A percentile compares a stretch with the other conserved stretches of the same genome.
Evolutionary conservation across 2,329 filamentous ascomycete genomes (phyloP).

Genomic region (Myriosclerotinia duriaeana): DNA sequence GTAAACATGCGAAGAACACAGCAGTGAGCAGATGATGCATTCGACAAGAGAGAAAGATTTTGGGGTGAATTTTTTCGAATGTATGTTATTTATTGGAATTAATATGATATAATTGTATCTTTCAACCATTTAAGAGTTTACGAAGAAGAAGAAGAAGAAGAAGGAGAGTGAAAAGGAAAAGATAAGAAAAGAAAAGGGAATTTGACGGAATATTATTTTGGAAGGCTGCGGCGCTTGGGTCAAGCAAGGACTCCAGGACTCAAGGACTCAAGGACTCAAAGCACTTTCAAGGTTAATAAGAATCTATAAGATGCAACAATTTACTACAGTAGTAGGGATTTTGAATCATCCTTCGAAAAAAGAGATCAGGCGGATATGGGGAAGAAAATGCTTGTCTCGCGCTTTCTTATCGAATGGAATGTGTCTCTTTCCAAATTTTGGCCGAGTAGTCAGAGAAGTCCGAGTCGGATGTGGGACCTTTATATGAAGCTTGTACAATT

Average conservation of each 20-base stretch:
- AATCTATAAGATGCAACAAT: background rate
- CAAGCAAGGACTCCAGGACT: no score
- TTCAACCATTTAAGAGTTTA: background rate
- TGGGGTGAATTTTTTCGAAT: background rate
- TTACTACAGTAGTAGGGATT: background rate
- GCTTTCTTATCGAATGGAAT: slow-evolving; percentile 5
- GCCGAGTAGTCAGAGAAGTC: background rate
- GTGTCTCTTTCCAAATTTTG: background rate
- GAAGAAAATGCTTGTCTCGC: background rate
- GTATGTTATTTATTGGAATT: slow-evolving; percentile 5
- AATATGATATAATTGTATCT: background rate
- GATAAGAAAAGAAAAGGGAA: background rate
- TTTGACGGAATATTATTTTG: background rate
- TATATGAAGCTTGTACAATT: background rate
- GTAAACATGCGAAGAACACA: slow-evolving; percentile 21
- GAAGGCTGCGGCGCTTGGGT: slow-evolving; percentile 10
- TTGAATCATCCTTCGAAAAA: slow-evolving; percentile 12
- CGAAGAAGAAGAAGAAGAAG: background rate
- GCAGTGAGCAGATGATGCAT: slow-evolving; percentile 20
- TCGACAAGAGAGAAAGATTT: slow-evolving; percentile 9
- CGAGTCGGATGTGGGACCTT: background rate
- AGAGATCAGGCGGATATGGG: slow-evolving; percentile 15
- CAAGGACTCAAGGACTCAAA: background rate
- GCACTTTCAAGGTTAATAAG: no score
- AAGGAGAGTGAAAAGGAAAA: background rate